Evolutionary conservation across 148 eudicot genomes (phyloP).

Genomic region (Hydrangea macrophylla): DNA sequence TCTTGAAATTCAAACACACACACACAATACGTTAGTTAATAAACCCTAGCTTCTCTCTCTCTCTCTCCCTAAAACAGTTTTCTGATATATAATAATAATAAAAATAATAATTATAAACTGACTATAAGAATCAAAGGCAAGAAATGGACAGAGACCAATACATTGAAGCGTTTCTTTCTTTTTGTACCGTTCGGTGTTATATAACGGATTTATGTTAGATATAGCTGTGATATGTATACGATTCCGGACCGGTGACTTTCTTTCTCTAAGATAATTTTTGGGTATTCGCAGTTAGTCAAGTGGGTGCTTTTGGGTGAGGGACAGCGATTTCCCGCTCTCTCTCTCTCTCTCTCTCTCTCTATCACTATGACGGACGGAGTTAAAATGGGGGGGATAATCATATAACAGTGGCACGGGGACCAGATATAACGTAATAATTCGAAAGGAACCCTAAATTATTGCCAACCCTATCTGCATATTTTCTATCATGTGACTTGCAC

Average conservation of each 20-base stretch:
- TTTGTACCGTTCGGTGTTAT: neutral
- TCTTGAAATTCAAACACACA: neutral
- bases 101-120: neutral
- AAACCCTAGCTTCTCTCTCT: conserved; percentile 13
- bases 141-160: neutral
- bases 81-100: neutral
- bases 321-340: conserved; percentile 4
- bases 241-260: conserved; percentile 6
- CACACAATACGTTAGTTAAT: too few relatives aligned
- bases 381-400: neutral
- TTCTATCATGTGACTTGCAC: neutral
- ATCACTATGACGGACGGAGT: neutral
- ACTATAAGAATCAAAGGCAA: conserved; percentile 8
- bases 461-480: neutral
- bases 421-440: neutral
- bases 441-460: neutral
- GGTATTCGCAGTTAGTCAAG: neutral
- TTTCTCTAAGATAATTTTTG: neutral
- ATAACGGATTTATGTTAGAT: too few relatives aligned
- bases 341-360: neutral
- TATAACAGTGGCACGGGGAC: too few relatives aligned
- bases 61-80: neutral
- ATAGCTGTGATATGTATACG: neutral
- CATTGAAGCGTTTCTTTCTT: conserved; percentile 6
- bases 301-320: conserved; percentile 1